Conservation (phyloP, 1,139 yeast species). For the Suhomyces coccinellae region DNA sequence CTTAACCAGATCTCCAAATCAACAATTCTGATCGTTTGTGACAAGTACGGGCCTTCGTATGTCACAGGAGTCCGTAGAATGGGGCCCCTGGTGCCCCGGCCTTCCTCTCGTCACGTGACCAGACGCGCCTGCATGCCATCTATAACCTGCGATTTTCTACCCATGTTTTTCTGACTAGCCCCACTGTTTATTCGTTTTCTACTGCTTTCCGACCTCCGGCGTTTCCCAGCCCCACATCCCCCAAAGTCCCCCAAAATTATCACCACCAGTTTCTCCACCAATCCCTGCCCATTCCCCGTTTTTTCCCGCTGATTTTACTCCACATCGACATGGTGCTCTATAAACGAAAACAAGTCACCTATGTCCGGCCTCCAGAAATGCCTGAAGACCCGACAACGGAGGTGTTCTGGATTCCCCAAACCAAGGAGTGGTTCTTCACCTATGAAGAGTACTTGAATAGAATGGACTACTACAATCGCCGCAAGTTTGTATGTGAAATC, state of each 20-base stretch:
- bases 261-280: not conserved
- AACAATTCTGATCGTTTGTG: too few species aligned
- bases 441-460: constrained; percentile 75
- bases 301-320: not conserved
- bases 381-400: constrained; percentile 55
- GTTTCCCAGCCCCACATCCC: not conserved
- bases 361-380: constrained; percentile 54
- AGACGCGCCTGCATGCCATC: constrained; percentile 7
- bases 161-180: constrained; percentile 1
- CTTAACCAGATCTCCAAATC: not conserved
- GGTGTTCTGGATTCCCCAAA: constrained; percentile 78
- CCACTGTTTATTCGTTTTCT: not conserved
- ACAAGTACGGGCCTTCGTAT: too few species aligned
- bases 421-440: constrained; percentile 80
- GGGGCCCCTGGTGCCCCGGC: not conserved
- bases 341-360: constrained; percentile 68
- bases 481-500: constrained; percentile 90
- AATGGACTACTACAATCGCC: constrained; percentile 68
- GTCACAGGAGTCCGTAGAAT: too few species aligned
- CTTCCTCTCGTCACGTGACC: not conserved
- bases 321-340: constrained; percentile 55
- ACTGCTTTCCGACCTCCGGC: not conserved
- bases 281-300: not conserved
- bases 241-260: not conserved
- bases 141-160: constrained; percentile 8